Evolutionary conservation across 2,329 filamentous ascomycete species (phyloP), one percentile per base, ranked within the genome.

Genomic region (Rhinocladiella similis): DNA sequence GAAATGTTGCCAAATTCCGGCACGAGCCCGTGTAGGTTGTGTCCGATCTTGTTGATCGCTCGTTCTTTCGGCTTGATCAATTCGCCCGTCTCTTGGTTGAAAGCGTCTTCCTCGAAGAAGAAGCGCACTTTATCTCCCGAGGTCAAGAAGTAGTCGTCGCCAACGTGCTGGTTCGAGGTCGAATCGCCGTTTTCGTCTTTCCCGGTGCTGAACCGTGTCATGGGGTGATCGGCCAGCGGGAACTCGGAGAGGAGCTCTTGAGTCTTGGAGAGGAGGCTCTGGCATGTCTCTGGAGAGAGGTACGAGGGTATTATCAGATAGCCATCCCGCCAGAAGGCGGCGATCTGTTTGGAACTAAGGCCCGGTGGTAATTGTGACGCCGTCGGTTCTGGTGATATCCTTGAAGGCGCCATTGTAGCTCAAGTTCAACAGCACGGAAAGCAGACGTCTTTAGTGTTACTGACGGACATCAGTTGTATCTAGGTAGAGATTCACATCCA

Each of bases 31-130:
- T 96, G 88, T 54, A 96, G 80, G 65, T 85, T 85, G 71, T 96
- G 88, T 2, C 90, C 88, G 68, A 91, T 91, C 75, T 92, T 90
- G 79, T 97, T 99, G 69, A 99, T 89, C 53, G 94, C 90, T 52
- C 81, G 83, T 60, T 88, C 79, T 72, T 96, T 96, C 38, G 92
- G 90, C 65, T 92, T 91, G 10, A 76, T 77, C 3, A 97, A 83
- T 1, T 77, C 74, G 38, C 89, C 87, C 0, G 72, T 70, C 0
- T 74, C 67, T 9, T 77, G 64, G 67, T 87, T 79, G 72, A 97
- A 93, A 62, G 93, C 93, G 73, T 94, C 92, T 74, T 95, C 91
- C 74, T 97, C 93, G 73, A 97, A 95, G 82, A 97, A 97, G 82
- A 95, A 97, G 57, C 91, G 88, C 60, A 97, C 79, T 75, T 97